These are phyloP conservation scores for Coniochaeta pulveracea DNA, from an alignment of 2,329 filamentous ascomycete species.

Conservation along the genomic window DNA sequence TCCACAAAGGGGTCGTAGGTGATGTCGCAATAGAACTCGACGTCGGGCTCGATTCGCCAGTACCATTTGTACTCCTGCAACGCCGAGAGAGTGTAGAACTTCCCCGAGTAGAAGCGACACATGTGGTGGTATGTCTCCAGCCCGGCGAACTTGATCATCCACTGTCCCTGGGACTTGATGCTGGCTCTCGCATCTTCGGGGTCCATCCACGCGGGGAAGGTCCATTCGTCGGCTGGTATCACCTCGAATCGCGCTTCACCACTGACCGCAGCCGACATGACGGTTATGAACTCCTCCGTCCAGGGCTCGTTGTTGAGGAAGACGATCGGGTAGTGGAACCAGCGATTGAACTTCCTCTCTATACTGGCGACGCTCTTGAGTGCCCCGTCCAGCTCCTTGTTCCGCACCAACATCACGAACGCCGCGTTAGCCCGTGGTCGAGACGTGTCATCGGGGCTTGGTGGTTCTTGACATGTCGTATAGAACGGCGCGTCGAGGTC, in stretches of 20 bases:
- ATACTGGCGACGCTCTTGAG: conserved; percentile 26
- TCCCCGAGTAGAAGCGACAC: conserved; percentile 29
- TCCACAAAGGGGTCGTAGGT: conserved; percentile 36
- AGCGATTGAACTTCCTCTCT: conserved; percentile 32
- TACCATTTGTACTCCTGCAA: conserved; percentile 33
- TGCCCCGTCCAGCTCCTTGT: conserved; percentile 27
- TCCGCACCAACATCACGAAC: conserved; percentile 34
- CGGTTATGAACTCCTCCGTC: conserved; percentile 24
- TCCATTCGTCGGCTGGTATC: conserved; percentile 27
- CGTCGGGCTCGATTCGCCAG: conserved; percentile 32
- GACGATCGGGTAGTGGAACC: conserved; percentile 33
- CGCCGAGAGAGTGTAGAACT: conserved; percentile 30
- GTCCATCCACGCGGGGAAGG: conserved; percentile 22
- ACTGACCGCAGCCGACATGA: conserved; percentile 22
- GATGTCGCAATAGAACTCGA: conserved; percentile 31
- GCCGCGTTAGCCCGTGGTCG: conserved; percentile 33
- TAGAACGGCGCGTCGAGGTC: conserved; percentile 28
- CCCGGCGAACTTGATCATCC: conserved; percentile 24
- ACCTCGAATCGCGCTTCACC: conserved; percentile 28
- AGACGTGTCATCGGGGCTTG: conserved; percentile 16
- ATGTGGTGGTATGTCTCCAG: conserved; percentile 28
- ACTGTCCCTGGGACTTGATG: conserved; percentile 16
- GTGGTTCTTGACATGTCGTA: conserved; percentile 26
- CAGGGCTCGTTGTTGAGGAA: conserved; percentile 34
- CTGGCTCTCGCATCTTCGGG: conserved; percentile 10